Conservation (phyloP, 2,329 filamentous ascomycete genomes). For the Verticillium zaregamsianum region DNA sequence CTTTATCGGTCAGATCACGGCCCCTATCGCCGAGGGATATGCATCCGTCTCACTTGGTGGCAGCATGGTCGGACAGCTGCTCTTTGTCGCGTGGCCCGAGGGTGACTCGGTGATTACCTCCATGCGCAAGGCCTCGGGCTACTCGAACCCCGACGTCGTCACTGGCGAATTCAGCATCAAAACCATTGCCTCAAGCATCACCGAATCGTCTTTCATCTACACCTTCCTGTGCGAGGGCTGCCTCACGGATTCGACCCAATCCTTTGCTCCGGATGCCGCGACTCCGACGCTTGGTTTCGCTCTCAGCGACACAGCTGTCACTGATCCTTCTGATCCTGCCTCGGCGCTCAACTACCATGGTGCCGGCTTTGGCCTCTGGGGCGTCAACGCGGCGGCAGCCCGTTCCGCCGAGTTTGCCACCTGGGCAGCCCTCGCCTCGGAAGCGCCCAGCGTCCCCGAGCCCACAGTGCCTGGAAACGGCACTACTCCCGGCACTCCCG, state of each 20-base stretch:
- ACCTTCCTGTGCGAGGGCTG: constrained; percentile 44
- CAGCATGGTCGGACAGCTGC: constrained; percentile 37
- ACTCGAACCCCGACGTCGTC: constrained; percentile 35
- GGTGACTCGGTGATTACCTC: constrained; percentile 26
- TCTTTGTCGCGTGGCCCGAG: constrained; percentile 41
- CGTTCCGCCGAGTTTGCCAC: constrained; percentile 15
- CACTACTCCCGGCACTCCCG: constrained; percentile 1
- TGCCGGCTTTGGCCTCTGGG: constrained; percentile 16
- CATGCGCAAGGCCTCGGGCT: constrained; percentile 22
- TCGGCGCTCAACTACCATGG: constrained; percentile 14
- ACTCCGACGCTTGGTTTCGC: constrained; percentile 11
- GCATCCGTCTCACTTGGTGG: constrained; percentile 28
- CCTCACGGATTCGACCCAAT: constrained; percentile 22
- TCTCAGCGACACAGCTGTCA: constrained; percentile 11
- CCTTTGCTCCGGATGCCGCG: constrained; percentile 13
- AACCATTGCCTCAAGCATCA: constrained; percentile 42
- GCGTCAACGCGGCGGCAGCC: constrained; percentile 12
- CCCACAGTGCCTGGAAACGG: constrained; percentile 6
- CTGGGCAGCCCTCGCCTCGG: constrained; percentile 18
- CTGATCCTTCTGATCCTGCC: constrained; percentile 11
- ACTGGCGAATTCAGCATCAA: constrained; percentile 28
- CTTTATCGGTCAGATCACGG: constrained; percentile 13
- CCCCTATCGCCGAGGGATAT: constrained; percentile 8
- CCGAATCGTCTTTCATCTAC: constrained; percentile 39
- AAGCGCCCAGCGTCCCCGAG: constrained; percentile 8